Conservation (phyloP, 2,329 filamentous ascomycete species). For the Fusarium acutatum region DNA sequence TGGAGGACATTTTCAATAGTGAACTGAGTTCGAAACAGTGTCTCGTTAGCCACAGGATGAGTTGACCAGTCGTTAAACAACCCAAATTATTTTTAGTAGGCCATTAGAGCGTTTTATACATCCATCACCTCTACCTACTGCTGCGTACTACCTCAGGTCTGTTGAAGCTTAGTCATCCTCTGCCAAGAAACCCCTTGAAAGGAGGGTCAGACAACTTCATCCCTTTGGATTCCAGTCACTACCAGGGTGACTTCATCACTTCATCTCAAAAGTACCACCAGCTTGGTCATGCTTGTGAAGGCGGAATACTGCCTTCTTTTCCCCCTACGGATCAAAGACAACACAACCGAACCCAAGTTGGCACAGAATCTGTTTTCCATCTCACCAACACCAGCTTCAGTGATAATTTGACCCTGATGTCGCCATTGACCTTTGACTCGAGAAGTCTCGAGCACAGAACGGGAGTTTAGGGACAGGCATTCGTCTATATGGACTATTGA, state of each 20-base stretch:
- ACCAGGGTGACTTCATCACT: conserved; percentile 20
- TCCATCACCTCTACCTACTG: not conserved
- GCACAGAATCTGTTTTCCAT: not conserved
- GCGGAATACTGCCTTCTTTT: not conserved
- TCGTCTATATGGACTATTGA: not conserved
- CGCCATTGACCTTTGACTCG: not conserved
- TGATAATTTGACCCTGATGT: not conserved
- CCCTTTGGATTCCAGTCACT: conserved; percentile 39
- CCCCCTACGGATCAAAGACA: not conserved
- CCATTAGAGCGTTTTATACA: not conserved
- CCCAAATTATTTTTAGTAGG: not conserved
- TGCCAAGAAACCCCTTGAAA: conserved; percentile 24
- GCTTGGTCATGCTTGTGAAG: not conserved
- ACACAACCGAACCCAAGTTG: not conserved
- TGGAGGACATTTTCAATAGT: not conserved
- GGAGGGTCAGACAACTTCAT: conserved; percentile 36
- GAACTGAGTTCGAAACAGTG: not conserved
- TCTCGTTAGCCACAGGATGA: not conserved
- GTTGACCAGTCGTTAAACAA: not conserved
- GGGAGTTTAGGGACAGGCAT: not conserved
- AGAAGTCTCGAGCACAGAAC: conserved; percentile 11
- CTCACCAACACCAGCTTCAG: not conserved
- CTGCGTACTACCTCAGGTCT: not conserved
- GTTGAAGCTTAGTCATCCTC: conserved; percentile 33
- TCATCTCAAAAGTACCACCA: not conserved